Base-by-base conservation (phyloP, 1,139 yeast genomes). In the Hemisphaericaspora xylanilytica region DNA sequence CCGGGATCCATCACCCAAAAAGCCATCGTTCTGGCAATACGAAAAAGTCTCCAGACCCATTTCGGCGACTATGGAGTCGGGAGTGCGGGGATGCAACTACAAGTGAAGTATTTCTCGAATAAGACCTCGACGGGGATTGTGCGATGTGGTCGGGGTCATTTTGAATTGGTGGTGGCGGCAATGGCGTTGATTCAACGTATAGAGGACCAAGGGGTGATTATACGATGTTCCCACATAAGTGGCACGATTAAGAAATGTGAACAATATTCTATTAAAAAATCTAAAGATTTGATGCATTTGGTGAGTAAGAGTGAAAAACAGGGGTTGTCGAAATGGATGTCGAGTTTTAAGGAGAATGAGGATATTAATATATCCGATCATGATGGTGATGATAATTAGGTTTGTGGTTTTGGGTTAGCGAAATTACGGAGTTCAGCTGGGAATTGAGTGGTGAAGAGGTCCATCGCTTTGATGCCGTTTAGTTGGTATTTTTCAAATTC, bases 161-260 rank as follows among this genome's bases (percentile, higher is more conserved):
- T 72, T 39, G 78, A 81, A 33, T 54, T 74, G 9, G 78, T 87
- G 1, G 68, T 87, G 48, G 89, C 85, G 0, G 87, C 95, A 0
- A 57, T 90, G 46, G 71, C 86, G 0, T 65, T 85, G 43, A 75
- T 88, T n/a, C 70, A 67, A 33, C 62, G 65, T 21, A 52, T 88
- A 2, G 80, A 72, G 22, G 78, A 74, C n/a, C 56, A 59, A 26
- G 65, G 67, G 4, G 79, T 82, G 8, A 73, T 84, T 4, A 59
- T 89, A 7, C 70, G 81, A 39, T 81, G 87, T 29, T 63, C 76
- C 2, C 83, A 85, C 45, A 81, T 87, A 0, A 82, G 95, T 52
- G 97, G 97, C 0, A 89, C 97, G 0, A 89, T 92, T 33, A 84
- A 82, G 56, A 88, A 88, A 55, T 76, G 95, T 52, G 95, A 89